phyloP scores from a whole-genome alignment of 352 stramenopile genomes.

The Elongisporangium anandrum region DNA sequence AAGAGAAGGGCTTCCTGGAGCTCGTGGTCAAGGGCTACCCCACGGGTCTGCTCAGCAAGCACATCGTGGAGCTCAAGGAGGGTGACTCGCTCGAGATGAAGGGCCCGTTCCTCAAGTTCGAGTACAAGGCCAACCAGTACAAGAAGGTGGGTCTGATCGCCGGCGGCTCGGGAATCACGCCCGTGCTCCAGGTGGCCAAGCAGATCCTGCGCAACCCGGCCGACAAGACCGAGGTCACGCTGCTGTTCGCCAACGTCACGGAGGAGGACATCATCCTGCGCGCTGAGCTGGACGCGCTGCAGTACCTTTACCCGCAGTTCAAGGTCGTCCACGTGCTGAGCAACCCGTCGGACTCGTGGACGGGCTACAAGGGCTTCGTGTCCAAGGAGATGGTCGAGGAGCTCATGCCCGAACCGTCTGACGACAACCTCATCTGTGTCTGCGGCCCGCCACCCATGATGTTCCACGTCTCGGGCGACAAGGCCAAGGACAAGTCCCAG shows the following conservation, averaged over 20 bases:
- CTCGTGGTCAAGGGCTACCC: constrained; percentile 90
- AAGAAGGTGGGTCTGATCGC: constrained; percentile 89
- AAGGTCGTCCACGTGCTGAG: constrained; percentile 70
- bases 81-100: constrained; percentile 90
- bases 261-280: constrained; percentile 89
- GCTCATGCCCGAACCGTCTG: constrained; percentile 69
- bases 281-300: constrained; percentile 79
- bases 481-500: constrained; percentile 82
- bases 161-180: constrained; percentile 88
- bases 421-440: constrained; percentile 84
- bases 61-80: constrained; percentile 80
- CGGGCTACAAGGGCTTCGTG: constrained; percentile 65
- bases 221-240: constrained; percentile 80
- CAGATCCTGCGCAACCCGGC: constrained; percentile 78
- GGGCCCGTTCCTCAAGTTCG: constrained; percentile 84
- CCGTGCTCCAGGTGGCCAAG: constrained; percentile 87
- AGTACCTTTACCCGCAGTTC: constrained; percentile 80
- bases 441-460: constrained; percentile 89
- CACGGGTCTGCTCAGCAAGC: constrained; percentile 77
- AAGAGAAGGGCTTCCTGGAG: constrained; percentile 78
- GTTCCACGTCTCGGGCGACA: constrained; percentile 86
- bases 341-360: constrained; percentile 66
- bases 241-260: constrained; percentile 84
- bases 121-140: constrained; percentile 84
- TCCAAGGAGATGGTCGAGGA: constrained; percentile 83